Conservation (phyloP, 2,329 filamentous ascomycete species). For the Verticillium klebahnii region DNA sequence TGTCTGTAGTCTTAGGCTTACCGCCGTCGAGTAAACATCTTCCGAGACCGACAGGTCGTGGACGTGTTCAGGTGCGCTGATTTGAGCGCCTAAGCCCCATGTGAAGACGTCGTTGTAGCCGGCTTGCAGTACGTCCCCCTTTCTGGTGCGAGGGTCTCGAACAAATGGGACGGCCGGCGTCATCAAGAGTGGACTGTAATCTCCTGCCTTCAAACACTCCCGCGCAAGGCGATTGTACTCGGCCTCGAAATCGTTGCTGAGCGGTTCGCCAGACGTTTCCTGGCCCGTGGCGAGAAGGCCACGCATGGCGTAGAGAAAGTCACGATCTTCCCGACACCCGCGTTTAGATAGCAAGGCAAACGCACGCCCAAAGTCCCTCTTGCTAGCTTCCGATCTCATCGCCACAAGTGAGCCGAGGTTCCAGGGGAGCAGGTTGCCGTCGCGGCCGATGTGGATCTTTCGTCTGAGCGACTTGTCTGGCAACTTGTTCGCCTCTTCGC, state of each 20-base stretch:
- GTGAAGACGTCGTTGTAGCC: slow-evolving; percentile 1
- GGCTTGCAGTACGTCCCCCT: no score
- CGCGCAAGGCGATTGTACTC: not conserved
- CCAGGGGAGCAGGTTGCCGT: not conserved
- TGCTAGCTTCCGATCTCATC: not conserved
- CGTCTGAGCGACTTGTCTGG: not conserved
- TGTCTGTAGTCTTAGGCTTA: not conserved
- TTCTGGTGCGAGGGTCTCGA: not conserved
- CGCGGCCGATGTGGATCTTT: not conserved
- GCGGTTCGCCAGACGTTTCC: not conserved
- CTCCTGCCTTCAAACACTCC: not conserved
- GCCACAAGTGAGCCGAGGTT: not conserved
- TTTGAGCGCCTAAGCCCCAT: not conserved
- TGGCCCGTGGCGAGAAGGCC: not conserved
- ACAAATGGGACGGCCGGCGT: not conserved
- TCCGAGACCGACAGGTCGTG: not conserved
- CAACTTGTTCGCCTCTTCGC: not conserved
- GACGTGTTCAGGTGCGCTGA: not conserved
- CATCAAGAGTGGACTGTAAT: not conserved
- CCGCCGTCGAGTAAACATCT: not conserved
- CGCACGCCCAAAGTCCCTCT: not conserved
- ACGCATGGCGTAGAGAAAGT: not conserved
- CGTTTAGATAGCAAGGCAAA: not conserved
- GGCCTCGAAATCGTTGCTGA: not conserved
- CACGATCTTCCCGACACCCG: not conserved